Conservation (phyloP, 305 asterid species). For the Fraxinus greggii region DNA sequence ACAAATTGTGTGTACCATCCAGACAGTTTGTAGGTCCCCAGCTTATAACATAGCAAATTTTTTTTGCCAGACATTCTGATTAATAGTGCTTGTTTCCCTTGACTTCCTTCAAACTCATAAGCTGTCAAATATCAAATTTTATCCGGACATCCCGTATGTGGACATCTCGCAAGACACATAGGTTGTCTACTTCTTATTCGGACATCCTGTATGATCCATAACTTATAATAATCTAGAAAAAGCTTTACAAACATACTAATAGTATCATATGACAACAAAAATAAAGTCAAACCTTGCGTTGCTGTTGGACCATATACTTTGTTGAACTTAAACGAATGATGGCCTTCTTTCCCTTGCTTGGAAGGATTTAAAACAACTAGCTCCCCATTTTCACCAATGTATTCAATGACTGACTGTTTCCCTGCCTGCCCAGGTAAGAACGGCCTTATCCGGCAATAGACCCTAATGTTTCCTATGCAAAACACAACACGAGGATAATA, state of each 20-base stretch:
- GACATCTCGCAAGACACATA: neutral
- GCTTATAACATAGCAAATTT: neutral
- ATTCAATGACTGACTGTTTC: constrained; percentile 60
- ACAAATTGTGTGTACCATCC: neutral
- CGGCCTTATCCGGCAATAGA: constrained; percentile 85
- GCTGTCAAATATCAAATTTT: neutral
- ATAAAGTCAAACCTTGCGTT: constrained; percentile 67
- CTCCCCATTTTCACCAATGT: constrained; percentile 83
- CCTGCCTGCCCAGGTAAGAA: constrained; percentile 71
- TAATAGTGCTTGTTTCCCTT: neutral
- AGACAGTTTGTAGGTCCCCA: neutral
- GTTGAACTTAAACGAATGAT: constrained; percentile 74
- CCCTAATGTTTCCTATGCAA: constrained; percentile 84
- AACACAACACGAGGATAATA: constrained; percentile 22
- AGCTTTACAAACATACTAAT: neutral
- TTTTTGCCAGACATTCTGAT: neutral
- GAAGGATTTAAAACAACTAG: constrained; percentile 66
- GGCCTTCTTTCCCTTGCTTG: constrained; percentile 86
- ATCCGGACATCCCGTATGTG: neutral
- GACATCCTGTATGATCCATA: neutral
- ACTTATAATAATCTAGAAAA: neutral
- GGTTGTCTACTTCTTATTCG: neutral
- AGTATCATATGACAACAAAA: neutral
- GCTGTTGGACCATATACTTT: constrained; percentile 69
- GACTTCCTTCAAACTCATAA: neutral